Evolutionary conservation across 768 basidiomycete genomes (phyloP), one percentile per base, ranked within the genome.

Genomic region (Leccinum boreale): DNA sequence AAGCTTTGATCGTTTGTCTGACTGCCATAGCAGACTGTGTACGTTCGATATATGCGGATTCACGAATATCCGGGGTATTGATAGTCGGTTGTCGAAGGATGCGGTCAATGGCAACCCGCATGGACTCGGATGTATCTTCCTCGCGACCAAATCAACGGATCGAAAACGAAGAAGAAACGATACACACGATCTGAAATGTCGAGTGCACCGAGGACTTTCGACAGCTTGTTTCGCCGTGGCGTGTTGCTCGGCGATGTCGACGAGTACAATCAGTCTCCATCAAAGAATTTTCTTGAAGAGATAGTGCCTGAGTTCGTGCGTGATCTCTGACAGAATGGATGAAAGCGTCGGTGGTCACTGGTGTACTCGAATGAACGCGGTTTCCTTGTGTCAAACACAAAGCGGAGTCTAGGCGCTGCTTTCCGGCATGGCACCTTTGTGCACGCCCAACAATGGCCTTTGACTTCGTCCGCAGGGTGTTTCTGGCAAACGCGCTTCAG

Each of bases 371-470:
- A 33, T 46, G 56, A 44, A 49, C 21, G 26, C 31, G 52, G n/a
- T 53, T 60, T 26, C 53, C 61, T 29, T 55, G 62, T 7, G 52
- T 60, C 50, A 33, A 56, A 48, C 59, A 61, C 21, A 72, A 83
- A 67, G 57, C 86, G 71, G 60, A 84, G 73, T 60, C 68, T 33
- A 89, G 76, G 26, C 82, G 79, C 61, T 84, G 82, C 55, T 78
- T 79, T 33, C 84, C 79, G 62, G 89, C 90, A 58, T 83, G 82
- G n/a, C 74, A 75, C 58, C 80, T 86, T 59, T 89, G 84, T 29
- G 77, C 70, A 53, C 82, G 80, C 14, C 81, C 76, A 5, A 78
- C 71, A 10, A 78, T 66, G 58, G 89, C 87, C 64, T 77, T 87
- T 5, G 77, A 77, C 54, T 82, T 80, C 0, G 83, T 77, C 66